These are phyloP conservation scores for Arachis monticola DNA, from an alignment of 331 rosid species.

Conservation along the genomic window DNA sequence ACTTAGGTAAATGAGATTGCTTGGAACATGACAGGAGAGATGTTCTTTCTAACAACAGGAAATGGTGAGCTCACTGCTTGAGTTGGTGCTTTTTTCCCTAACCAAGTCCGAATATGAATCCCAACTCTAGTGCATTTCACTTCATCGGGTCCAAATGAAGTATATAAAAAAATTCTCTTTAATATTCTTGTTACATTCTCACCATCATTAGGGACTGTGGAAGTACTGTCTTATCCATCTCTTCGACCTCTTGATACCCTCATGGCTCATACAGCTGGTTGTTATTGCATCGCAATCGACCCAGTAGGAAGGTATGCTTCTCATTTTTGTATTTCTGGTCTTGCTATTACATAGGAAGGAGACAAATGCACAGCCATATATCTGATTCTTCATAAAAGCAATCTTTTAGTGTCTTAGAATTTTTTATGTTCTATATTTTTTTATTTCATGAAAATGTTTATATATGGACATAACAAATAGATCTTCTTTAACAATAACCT, in stretches of 20 bases:
- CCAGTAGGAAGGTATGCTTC: conserved; percentile 76
- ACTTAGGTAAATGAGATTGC: conserved; percentile 94
- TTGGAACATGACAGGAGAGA: conserved; percentile 94
- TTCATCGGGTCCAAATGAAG: not conserved
- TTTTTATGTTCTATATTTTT: conserved; percentile 3
- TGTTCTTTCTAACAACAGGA: conserved; percentile 92
- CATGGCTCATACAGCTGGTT: conserved; percentile 97
- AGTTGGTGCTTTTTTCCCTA: not conserved
- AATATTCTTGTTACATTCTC: too few relatives aligned
- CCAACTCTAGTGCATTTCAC: conserved; percentile 1
- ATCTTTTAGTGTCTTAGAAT: not conserved
- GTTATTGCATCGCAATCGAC: conserved; percentile 97
- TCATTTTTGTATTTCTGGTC: conserved; percentile 23
- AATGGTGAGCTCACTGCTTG: conserved; percentile 63
- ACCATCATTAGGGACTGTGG: conserved; percentile 69
- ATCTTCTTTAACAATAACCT: conserved; percentile 18
- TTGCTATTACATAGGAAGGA: conserved; percentile 1
- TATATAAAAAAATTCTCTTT: too few relatives aligned
- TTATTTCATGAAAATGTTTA: conserved; percentile 12
- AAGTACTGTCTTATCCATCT: conserved; percentile 90
- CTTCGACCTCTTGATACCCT: conserved; percentile 87
- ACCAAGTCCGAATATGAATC: not conserved
- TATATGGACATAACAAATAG: conserved; percentile 16
- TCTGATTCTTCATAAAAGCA: not conserved
- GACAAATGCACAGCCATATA: not conserved